A percentile compares a stretch with the other conserved stretches of the same genome.
phyloP scores from a whole-genome alignment of 2,329 filamentous ascomycete species.

The Arthroderma sp. region DNA sequence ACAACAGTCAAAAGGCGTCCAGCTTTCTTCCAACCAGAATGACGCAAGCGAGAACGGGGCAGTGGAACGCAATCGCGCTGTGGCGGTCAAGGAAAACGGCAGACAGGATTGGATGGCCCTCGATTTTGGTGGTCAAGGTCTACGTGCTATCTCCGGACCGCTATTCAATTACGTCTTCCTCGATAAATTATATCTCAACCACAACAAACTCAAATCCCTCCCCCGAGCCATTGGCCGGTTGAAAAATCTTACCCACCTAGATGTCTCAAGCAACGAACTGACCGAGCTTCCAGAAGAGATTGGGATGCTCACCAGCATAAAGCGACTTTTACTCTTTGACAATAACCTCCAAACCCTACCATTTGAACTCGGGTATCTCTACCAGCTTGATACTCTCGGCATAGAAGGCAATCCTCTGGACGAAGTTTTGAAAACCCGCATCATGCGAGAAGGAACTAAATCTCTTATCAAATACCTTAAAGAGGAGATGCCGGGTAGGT shows the following conservation, averaged over 20 bases:
- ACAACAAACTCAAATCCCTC: constrained; percentile 75
- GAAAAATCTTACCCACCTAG: constrained; percentile 66
- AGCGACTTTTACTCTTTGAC: constrained; percentile 75
- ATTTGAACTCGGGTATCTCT: constrained; percentile 75
- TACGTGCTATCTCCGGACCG: constrained; percentile 64
- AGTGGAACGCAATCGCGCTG: constrained; percentile 52
- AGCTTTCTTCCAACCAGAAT: constrained; percentile 34
- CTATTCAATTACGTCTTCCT: constrained; percentile 84
- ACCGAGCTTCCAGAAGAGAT: constrained; percentile 73
- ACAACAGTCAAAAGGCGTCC: constrained; percentile 34
- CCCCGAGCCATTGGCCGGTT: constrained; percentile 71
- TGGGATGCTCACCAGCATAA: constrained; percentile 90
- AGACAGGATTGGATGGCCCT: constrained; percentile 83
- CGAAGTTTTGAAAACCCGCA: constrained; percentile 60
- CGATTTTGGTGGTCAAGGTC: constrained; percentile 89
- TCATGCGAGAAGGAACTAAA: constrained; percentile 78
- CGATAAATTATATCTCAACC: constrained; percentile 82
- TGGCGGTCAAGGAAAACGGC: constrained; percentile 41
- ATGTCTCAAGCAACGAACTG: constrained; percentile 80
- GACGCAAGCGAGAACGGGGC: constrained; percentile 36
- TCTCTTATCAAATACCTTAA: constrained; percentile 70
- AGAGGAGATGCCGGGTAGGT: constrained; percentile 72
- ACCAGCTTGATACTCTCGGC: constrained; percentile 75
- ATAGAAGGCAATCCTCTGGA: constrained; percentile 85
- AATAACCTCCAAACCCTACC: constrained; percentile 76